Conservation (phyloP, 2,329 filamentous ascomycete genomes). For the Aspergillus brunneoviolaceus region DNA sequence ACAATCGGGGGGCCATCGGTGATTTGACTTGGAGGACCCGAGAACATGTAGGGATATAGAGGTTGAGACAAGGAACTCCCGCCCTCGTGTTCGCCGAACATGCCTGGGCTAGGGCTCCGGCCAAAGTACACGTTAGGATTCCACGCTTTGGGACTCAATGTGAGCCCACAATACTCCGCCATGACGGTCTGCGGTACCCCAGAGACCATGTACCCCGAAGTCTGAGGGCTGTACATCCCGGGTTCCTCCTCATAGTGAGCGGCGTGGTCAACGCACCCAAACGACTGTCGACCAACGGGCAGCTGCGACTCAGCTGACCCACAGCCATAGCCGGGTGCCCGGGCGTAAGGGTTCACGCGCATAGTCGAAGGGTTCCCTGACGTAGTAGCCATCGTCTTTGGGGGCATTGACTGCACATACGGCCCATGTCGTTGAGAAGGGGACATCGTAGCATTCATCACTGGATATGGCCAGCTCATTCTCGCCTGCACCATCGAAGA, state of each 20-base stretch:
- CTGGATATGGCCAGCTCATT: constrained; percentile 31
- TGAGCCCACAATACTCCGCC: constrained; percentile 28
- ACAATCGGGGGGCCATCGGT: constrained; percentile 29
- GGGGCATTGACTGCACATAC: constrained; percentile 18
- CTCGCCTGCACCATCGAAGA: constrained; percentile 31
- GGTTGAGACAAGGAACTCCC: constrained; percentile 24
- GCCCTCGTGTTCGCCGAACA: constrained; percentile 32
- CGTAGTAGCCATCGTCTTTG: constrained; percentile 15
- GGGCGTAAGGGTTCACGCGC: constrained; percentile 21
- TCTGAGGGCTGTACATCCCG: constrained; percentile 33
- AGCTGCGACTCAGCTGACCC: constrained; percentile 18
- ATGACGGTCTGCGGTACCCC: constrained; percentile 31
- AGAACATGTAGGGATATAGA: constrained; percentile 31
- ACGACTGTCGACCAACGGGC: constrained; percentile 24
- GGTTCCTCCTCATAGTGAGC: constrained; percentile 38
- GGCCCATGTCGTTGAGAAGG: constrained; percentile 22
- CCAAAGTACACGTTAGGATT: constrained; percentile 22
- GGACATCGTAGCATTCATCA: constrained; percentile 17
- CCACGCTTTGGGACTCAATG: constrained; percentile 34
- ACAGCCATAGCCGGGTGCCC: constrained; percentile 30
- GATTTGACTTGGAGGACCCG: constrained; percentile 27
- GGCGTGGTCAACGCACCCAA: constrained; percentile 20
- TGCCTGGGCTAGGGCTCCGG: constrained; percentile 21
- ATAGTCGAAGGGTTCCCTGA: constrained; percentile 18
- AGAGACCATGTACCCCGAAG: constrained; percentile 38